These are phyloP conservation scores for Chimonanthus salicifolius DNA, from an alignment of 164 flowering plant species.

Conservation along the genomic window DNA sequence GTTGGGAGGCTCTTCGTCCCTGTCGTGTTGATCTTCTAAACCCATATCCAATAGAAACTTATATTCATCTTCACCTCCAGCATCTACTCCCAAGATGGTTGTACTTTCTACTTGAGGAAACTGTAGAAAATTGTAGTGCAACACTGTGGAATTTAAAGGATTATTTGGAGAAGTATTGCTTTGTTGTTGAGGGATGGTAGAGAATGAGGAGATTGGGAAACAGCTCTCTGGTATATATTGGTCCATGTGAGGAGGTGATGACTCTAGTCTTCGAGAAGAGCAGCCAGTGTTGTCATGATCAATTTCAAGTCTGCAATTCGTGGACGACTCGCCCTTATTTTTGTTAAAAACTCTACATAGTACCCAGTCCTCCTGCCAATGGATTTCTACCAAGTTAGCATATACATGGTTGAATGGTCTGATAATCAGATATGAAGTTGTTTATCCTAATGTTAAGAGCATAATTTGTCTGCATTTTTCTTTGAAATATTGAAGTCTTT, in stretches of 20 bases:
- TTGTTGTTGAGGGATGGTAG: constrained; percentile 13
- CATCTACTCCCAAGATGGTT: constrained; percentile 8
- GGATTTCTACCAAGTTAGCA: too few relatives aligned
- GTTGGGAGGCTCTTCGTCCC: constrained; percentile 14
- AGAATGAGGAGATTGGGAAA: constrained; percentile 12
- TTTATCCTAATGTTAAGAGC: too few relatives aligned
- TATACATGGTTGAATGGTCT: too few relatives aligned
- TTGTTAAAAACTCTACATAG: constrained; percentile 75
- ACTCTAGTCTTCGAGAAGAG: constrained; percentile 10
- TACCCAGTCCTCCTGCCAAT: constrained; percentile 81
- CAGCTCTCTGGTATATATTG: constrained; percentile 16
- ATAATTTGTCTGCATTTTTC: too few relatives aligned
- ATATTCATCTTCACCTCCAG: constrained; percentile 25
- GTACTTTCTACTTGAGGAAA: constrained; percentile 11
- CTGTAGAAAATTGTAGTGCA: constrained; percentile 21
- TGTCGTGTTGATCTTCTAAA: constrained; percentile 30
- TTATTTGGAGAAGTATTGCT: constrained; percentile 15
- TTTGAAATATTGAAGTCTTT: too few relatives aligned
- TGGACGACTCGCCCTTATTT: constrained; percentile 32
- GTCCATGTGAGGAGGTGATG: constrained; percentile 13
- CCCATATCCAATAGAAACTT: constrained; percentile 49
- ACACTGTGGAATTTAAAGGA: constrained; percentile 16
- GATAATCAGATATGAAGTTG: too few relatives aligned
- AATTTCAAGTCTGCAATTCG: constrained; percentile 13
- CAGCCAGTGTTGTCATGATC: constrained; percentile 14